Conservation (phyloP, 192 early-diverging fungal species). For the Spinellus fusiger region DNA sequence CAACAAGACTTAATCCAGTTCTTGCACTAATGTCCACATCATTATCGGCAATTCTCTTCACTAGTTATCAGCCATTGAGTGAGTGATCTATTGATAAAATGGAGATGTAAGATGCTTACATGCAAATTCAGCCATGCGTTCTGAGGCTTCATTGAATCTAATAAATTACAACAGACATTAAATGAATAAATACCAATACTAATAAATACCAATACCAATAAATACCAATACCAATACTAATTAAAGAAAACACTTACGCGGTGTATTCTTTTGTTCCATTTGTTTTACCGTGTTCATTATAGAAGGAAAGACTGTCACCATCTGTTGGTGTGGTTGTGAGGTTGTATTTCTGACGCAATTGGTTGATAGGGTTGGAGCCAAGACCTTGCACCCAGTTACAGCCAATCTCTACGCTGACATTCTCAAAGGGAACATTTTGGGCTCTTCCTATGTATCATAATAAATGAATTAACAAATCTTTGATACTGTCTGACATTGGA, state of each 20-base stretch:
- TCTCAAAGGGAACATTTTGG: conserved; percentile 25
- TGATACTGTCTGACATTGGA: neutral
- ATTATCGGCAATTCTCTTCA: conserved; percentile 9
- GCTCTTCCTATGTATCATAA: conserved; percentile 12
- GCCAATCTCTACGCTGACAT: conserved; percentile 25
- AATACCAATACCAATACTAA: neutral
- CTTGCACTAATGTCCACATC: conserved; percentile 28
- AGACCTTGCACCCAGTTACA: conserved; percentile 38
- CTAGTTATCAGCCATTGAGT: neutral
- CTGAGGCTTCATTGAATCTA: conserved; percentile 14
- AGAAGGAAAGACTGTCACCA: conserved; percentile 16
- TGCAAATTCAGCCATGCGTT: conserved; percentile 4
- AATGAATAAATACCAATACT: too few species aligned
- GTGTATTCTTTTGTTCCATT: conserved; percentile 17
- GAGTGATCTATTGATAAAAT: neutral
- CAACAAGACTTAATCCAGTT: conserved; percentile 20
- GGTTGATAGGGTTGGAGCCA: conserved; percentile 28
- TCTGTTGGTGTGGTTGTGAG: conserved; percentile 12
- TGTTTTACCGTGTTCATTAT: conserved; percentile 22
- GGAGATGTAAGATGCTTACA: conserved; percentile 4
- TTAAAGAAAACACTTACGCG: neutral
- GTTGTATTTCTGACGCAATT: conserved; percentile 22
- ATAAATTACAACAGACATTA: too few species aligned
- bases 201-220: too few species aligned
- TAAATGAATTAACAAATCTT: neutral